phyloP scores from a whole-genome alignment of 306 rosid species.

The Cicer cuneatum region DNA sequence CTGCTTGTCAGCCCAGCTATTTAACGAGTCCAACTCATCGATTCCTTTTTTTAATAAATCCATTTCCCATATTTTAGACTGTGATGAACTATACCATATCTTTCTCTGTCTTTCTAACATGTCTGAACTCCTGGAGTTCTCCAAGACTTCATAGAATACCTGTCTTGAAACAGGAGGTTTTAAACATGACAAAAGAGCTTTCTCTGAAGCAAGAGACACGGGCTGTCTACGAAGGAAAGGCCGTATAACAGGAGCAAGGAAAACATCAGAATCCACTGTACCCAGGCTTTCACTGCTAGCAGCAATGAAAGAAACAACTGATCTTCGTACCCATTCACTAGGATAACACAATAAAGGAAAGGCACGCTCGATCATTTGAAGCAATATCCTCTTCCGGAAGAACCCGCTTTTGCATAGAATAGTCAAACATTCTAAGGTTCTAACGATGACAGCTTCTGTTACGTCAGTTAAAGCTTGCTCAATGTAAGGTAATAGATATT shows the following conservation, averaged over 20 bases:
- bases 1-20: conserved; percentile 74
- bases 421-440: conserved; percentile 87
- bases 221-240: conserved; percentile 92
- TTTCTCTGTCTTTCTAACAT: conserved; percentile 97
- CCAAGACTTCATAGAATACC: conserved; percentile 75
- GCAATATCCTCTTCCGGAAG: conserved; percentile 86
- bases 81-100: conserved; percentile 94
- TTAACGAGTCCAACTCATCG: conserved; percentile 64
- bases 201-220: conserved; percentile 85
- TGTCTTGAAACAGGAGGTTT: conserved; percentile 85
- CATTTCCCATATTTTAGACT: conserved; percentile 88
- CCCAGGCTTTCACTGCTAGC: conserved; percentile 91
- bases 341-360: conserved; percentile 94
- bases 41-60: conserved; percentile 78
- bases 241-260: conserved; percentile 87
- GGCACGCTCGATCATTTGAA: conserved; percentile 90
- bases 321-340: conserved; percentile 89
- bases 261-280: conserved; percentile 93
- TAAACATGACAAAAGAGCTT: conserved; percentile 75
- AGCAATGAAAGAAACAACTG: conserved; percentile 85
- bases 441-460: conserved; percentile 83
- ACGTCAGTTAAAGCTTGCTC: conserved; percentile 91
- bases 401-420: conserved; percentile 78
- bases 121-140: conserved; percentile 90
- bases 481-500: conserved; percentile 95